Conservation (phyloP, 352 stramenopile species). For the Phytophthora rubi region DNA sequence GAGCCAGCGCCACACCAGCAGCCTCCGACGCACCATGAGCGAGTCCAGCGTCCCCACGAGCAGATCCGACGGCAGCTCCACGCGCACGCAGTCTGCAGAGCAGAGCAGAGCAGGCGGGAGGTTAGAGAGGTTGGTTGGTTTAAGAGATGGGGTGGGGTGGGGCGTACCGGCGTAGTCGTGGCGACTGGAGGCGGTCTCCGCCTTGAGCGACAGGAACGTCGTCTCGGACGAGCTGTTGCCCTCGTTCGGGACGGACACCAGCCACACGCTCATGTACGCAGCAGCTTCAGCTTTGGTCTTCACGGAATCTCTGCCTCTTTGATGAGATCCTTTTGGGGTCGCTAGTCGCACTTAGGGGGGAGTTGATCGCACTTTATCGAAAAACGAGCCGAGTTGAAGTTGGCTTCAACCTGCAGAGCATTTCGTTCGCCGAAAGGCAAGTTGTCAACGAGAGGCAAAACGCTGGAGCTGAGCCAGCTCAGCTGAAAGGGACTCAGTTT, state of each 20-base stretch:
- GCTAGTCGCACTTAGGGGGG: slow-evolving; percentile 17
- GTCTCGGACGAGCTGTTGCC: slow-evolving; percentile 80
- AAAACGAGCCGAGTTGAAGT: neutral
- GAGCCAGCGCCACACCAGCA: neutral
- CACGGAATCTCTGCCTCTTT: slow-evolving; percentile 4
- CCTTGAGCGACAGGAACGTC: slow-evolving; percentile 87
- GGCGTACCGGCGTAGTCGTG: slow-evolving; percentile 78
- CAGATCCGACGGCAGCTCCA: slow-evolving; percentile 93
- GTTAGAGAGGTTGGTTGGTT: neutral
- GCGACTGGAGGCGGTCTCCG: slow-evolving; percentile 79
- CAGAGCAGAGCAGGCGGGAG: neutral
- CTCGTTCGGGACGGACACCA: slow-evolving; percentile 88
- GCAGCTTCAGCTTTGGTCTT: slow-evolving; percentile 21
- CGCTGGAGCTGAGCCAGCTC: no score
- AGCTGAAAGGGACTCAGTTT: no score
- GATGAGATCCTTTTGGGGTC: slow-evolving; percentile 37
- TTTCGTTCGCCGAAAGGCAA: no score
- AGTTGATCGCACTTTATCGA: slow-evolving; percentile 9
- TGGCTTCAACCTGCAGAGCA: neutral
- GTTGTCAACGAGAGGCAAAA: no score
- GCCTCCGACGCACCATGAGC: slow-evolving; percentile 88
- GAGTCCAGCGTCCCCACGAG: slow-evolving; percentile 97
- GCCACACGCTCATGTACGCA: slow-evolving; percentile 63
- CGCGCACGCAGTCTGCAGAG: slow-evolving; percentile 71
- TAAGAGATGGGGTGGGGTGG: neutral